Conservation (phyloP, 2,329 filamentous ascomycete genomes). For the Pseudogymnoascus sp. region DNA sequence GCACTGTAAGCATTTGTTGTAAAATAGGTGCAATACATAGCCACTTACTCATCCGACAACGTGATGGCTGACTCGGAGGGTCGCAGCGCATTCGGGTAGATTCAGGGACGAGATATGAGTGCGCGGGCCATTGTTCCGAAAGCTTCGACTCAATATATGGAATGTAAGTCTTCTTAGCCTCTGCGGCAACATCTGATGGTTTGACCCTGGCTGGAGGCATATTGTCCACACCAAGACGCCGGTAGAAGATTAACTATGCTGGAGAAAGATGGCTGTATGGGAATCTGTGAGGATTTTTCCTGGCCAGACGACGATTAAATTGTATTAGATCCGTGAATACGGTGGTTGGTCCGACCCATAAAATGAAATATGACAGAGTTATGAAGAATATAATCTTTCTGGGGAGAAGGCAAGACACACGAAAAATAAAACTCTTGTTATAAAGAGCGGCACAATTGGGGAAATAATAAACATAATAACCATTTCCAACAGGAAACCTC, state of each 20-base stretch:
- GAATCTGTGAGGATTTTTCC: background rate
- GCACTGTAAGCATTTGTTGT: background rate
- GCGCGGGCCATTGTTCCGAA: slow-evolving; percentile 45
- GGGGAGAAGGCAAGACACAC: background rate
- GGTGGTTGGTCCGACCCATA: background rate
- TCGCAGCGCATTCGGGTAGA: slow-evolving; percentile 12
- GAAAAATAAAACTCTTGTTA: background rate
- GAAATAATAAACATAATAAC: slow-evolving; percentile 2
- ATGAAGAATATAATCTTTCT: background rate
- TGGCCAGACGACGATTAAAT: background rate
- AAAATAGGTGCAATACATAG: background rate
- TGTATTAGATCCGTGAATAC: background rate
- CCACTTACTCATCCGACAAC: slow-evolving; percentile 12
- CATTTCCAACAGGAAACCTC: background rate
- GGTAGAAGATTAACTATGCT: background rate
- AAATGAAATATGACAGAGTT: slow-evolving; percentile 7
- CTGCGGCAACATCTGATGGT: slow-evolving; percentile 61
- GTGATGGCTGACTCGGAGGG: slow-evolving; percentile 12
- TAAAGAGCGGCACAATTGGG: background rate
- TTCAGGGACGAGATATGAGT: slow-evolving; percentile 43
- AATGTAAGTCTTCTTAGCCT: slow-evolving; percentile 64
- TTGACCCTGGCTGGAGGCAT: slow-evolving; percentile 55
- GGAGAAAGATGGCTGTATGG: background rate
- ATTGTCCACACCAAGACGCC: slow-evolving; percentile 11
- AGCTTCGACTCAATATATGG: slow-evolving; percentile 54